These are phyloP conservation scores for Hemisphaericaspora lyxosophila DNA, from an alignment of 1,139 yeast species.

Conservation along the genomic window DNA sequence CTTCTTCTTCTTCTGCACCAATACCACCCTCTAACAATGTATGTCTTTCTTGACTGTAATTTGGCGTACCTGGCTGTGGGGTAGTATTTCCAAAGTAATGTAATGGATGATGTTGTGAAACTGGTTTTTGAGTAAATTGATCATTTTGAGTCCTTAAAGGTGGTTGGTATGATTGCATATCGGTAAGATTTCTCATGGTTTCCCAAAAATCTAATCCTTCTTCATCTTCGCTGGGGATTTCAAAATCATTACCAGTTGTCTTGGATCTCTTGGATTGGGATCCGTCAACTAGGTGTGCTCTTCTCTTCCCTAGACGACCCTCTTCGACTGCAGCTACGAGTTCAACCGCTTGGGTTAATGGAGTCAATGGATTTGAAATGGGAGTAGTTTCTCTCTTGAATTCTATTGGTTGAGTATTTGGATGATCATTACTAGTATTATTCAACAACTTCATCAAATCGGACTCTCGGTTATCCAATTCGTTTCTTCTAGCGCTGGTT, in stretches of 20 bases:
- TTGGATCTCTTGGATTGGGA: conserved; percentile 11
- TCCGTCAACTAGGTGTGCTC: conserved; percentile 10
- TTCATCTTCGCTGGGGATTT: conserved; percentile 24
- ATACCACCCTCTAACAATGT: too few relatives aligned
- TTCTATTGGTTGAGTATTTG: conserved; percentile 8
- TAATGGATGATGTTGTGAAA: conserved; percentile 50
- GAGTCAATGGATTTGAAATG: conserved; percentile 31
- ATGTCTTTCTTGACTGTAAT: conserved; percentile 2
- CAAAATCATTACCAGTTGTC: conserved; percentile 9
- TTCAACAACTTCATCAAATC: conserved; percentile 45
- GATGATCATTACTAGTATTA: too few relatives aligned
- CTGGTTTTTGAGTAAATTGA: conserved; percentile 27
- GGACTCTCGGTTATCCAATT: conserved; percentile 28
- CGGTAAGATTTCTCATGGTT: conserved; percentile 54
- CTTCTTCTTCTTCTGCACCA: conserved; percentile 2
- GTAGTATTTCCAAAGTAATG: conserved; percentile 10
- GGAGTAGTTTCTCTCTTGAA: conserved; percentile 14
- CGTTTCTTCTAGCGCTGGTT: background rate
- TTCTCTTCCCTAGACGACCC: conserved; percentile 12
- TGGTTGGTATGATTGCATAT: conserved; percentile 15
- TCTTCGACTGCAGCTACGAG: conserved; percentile 40
- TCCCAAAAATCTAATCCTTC: conserved; percentile 71
- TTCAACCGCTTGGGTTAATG: conserved; percentile 46
- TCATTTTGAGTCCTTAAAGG: conserved; percentile 12
- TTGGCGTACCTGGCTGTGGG: conserved; percentile 6